Conservation (phyloP, 2,329 filamentous ascomycete species). For the Pseudocercospora eumusae region DNA sequence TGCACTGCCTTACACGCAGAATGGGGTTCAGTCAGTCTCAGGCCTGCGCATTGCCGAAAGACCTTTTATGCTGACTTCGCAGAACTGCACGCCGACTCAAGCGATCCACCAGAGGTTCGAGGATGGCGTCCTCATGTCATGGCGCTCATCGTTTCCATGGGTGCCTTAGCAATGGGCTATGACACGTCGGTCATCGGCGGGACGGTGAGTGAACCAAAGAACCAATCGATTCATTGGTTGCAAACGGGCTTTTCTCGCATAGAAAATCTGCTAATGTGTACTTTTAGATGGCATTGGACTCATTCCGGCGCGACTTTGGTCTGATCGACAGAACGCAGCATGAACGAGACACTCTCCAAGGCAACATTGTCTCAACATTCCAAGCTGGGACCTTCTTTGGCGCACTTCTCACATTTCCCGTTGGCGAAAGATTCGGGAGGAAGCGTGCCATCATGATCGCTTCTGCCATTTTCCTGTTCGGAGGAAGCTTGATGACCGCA, state of each 20-base stretch:
- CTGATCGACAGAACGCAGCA: slow-evolving; percentile 38
- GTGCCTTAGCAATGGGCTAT: slow-evolving; percentile 40
- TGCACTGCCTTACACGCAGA: background rate
- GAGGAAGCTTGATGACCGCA: slow-evolving; percentile 42
- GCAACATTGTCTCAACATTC: slow-evolving; percentile 45
- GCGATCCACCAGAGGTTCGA: slow-evolving; percentile 62
- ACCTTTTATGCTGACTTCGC: background rate
- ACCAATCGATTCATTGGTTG: too few species aligned
- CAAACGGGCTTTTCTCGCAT: too few species aligned
- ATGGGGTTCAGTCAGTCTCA: slow-evolving; percentile 19
- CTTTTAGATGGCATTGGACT: slow-evolving; percentile 45
- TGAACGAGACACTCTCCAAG: slow-evolving; percentile 46
- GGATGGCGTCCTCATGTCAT: slow-evolving; percentile 67
- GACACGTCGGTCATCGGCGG: slow-evolving; percentile 44
- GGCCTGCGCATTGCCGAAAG: background rate
- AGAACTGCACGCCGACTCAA: slow-evolving; percentile 22
- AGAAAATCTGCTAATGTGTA: too few species aligned
- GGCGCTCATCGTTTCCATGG: slow-evolving; percentile 57
- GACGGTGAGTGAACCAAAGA: too few species aligned
- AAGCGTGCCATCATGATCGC: slow-evolving; percentile 53
- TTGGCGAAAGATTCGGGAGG: slow-evolving; percentile 53
- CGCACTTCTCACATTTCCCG: slow-evolving; percentile 46
- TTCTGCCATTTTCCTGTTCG: slow-evolving; percentile 47
- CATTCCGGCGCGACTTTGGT: slow-evolving; percentile 43
- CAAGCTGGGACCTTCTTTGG: slow-evolving; percentile 45